Percentiles rank a stretch among this genome's conserved stretches.
Evolutionary conservation across 352 stramenopile species (phyloP).

Genomic region (Phytopythium oedochilum): DNA sequence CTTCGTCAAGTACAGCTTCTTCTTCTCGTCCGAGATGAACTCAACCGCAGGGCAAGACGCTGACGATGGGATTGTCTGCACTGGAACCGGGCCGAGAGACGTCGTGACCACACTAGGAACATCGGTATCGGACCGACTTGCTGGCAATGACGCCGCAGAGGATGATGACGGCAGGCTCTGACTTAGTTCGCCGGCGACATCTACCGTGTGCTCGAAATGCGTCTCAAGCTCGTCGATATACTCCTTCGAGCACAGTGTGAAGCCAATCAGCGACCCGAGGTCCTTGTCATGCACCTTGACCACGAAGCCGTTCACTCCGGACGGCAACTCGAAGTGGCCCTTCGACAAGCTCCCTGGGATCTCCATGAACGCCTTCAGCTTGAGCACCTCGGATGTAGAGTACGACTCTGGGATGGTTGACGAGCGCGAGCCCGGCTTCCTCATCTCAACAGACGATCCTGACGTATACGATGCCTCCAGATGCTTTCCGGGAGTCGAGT

Average conservation of each 20-base stretch:
- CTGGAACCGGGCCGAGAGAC: background rate
- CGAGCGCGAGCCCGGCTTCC: conserved; percentile 23
- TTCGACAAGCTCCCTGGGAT: conserved; percentile 43
- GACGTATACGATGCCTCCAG: conserved; percentile 37
- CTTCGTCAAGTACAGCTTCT: conserved; percentile 60
- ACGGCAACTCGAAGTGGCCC: conserved; percentile 68
- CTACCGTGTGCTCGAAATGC: conserved; percentile 47
- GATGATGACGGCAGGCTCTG: background rate
- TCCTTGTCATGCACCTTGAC: conserved; percentile 83
- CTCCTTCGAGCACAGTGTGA: conserved; percentile 64
- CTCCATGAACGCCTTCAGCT: conserved; percentile 45
- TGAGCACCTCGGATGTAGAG: conserved; percentile 31
- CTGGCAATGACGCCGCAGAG: background rate
- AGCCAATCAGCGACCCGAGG: conserved; percentile 76
- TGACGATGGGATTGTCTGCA: background rate
- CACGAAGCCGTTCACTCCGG: conserved; percentile 69
- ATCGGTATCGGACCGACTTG: background rate
- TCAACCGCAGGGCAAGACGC: background rate
- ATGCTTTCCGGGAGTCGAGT: conserved; percentile 23
- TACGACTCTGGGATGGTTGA: conserved; percentile 29
- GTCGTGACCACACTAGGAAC: background rate
- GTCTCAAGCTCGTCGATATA: conserved; percentile 70
- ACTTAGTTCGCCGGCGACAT: conserved; percentile 47
- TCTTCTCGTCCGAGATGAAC: conserved; percentile 26
- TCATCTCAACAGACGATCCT: conserved; percentile 40